Base-by-base conservation (phyloP, 805 yeast species). In the Sungouiella thailandica region DNA sequence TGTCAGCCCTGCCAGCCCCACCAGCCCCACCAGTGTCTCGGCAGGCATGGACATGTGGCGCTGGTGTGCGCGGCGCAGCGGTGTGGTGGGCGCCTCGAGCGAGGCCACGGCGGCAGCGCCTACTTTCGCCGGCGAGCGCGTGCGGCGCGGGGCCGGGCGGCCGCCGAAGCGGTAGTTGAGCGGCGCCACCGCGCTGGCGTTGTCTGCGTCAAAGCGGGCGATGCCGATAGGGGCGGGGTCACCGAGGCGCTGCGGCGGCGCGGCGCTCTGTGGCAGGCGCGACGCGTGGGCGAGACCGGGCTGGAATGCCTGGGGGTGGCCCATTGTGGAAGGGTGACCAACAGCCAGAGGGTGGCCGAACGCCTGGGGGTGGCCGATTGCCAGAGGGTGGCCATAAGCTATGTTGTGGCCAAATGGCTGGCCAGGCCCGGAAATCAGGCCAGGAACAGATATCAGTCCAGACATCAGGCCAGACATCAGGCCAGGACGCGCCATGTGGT, bases 61-160 rank as follows among this genome's bases (percentile, higher is more conserved):
- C 43, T 62, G 71, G 34, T 42, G 25, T 36, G 49, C 17, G 38
- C 50, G 44, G 22, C 57, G 48, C 44, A 58, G 58, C 1, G 53
- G 70, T 1, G 64, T 55, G 8, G 60, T 48, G 10, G 70, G 71
- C 12, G 57, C 52, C 5, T 65, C 55, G 25, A 64, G 41, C 43
- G 52, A 58, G 14, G 85, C 81, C 1, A 81, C 83, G 1, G 87
- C 86, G 15, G 70, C 73, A 1, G 87, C 87, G 1, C 89, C 89
- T 8, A 80, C 68, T 45, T 76, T 78, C 1, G 86, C 83, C 0
- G 88, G 88, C 2, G 85, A 78, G 19, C 70, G 54, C 12, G 80
- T 75, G 40, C 80, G 55, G 40, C 58, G 39, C n/a, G 25, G 31
- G 3, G 35, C 27, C 6, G 43, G 23, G n/a, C 54, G 46, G 24